Conservation (phyloP, 2,329 filamentous ascomycete species). For the Ascochyta pisi region DNA sequence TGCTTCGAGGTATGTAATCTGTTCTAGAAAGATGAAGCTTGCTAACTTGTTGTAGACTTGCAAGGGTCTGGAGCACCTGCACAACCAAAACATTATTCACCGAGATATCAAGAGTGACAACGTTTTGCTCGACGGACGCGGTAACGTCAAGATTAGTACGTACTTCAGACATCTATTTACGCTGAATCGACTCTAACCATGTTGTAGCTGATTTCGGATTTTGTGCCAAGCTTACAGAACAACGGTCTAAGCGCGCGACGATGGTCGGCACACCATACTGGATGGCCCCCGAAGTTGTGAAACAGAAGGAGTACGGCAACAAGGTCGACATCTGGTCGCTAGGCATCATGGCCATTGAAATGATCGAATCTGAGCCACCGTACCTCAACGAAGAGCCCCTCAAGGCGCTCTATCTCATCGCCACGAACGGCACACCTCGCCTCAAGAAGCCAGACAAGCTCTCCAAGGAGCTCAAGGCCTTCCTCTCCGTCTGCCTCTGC, state of each 20-base stretch:
- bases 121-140: constrained; percentile 89
- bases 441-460: constrained; percentile 99
- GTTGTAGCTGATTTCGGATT: constrained; percentile 94
- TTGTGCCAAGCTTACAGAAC: constrained; percentile 96
- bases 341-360: constrained; percentile 99
- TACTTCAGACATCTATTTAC: constrained; percentile 29
- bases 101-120: constrained; percentile 99
- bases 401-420: constrained; percentile 96
- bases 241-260: constrained; percentile 95
- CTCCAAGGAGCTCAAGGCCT: constrained; percentile 96
- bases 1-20: constrained; percentile 79
- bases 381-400: constrained; percentile 98
- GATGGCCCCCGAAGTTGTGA: constrained; percentile 99
- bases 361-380: constrained; percentile 98
- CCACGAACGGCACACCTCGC: constrained; percentile 94
- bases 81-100: constrained; percentile 96
- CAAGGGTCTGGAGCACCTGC: constrained; percentile 90
- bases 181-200: constrained; percentile 7
- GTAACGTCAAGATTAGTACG: constrained; percentile 97
- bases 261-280: constrained; percentile 99
- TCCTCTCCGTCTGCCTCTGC: constrained; percentile 93
- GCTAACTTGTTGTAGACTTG: constrained; percentile 72
- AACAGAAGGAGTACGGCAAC: constrained; percentile 97
- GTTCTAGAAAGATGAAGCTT: not conserved
- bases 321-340: constrained; percentile 99